Evolutionary conservation across 345 rosid genomes (phyloP).

Genomic region (Syzygium jambos): DNA sequence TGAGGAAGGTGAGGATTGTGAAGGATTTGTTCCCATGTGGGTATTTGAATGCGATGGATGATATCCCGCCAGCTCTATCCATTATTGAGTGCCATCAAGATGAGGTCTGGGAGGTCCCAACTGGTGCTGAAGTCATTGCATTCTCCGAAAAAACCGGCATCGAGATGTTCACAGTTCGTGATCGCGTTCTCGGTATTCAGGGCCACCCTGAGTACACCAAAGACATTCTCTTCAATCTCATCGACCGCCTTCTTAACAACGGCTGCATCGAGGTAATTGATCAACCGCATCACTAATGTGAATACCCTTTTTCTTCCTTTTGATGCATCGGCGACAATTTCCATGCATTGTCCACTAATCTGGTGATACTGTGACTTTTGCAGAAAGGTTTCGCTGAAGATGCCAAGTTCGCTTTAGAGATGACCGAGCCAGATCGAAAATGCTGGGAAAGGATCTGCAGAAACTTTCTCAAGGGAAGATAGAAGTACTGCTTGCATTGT

Average conservation of each 20-base stretch:
- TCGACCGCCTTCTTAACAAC: slow-evolving; percentile 60
- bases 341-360: background rate
- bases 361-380: background rate
- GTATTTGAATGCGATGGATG: slow-evolving; percentile 16
- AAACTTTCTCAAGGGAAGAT: slow-evolving; percentile 38
- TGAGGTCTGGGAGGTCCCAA: slow-evolving; percentile 73
- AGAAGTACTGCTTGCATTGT: background rate
- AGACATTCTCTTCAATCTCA: slow-evolving; percentile 59
- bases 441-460: slow-evolving; percentile 54
- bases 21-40: slow-evolving; percentile 26
- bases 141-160: slow-evolving; percentile 73
- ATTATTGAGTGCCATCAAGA: slow-evolving; percentile 86
- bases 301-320: background rate
- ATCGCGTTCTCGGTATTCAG: slow-evolving; percentile 73
- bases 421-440: slow-evolving; percentile 45
- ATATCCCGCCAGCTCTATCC: slow-evolving; percentile 32
- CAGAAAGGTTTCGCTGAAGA: slow-evolving; percentile 40
- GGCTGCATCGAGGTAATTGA: slow-evolving; percentile 39
- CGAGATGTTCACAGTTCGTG: slow-evolving; percentile 59
- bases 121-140: slow-evolving; percentile 58
- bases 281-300: background rate
- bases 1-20: slow-evolving; percentile 49
- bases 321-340: background rate
- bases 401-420: slow-evolving; percentile 31
- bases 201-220: slow-evolving; percentile 91